Percentiles rank a stretch among this genome's conserved stretches.
Evolutionary conservation across 2,329 filamentous ascomycete species (phyloP).

Genomic region (Claviceps digitariae): DNA sequence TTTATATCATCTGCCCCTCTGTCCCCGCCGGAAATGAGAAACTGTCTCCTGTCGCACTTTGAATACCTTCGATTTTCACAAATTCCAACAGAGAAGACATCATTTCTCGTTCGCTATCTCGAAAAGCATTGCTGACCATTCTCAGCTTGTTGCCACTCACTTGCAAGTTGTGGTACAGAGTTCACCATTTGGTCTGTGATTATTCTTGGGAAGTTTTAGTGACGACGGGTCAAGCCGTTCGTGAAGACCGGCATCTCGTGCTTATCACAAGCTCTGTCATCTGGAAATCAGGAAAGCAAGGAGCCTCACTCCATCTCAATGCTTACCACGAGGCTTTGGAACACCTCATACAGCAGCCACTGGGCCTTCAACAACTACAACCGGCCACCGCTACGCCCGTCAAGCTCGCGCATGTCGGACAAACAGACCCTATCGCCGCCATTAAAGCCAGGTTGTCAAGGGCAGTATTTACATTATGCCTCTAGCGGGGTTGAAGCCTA

Average conservation of each 20-base stretch:
- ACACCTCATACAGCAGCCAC: constrained; percentile 34
- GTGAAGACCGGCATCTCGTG: background rate
- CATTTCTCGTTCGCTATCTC: background rate
- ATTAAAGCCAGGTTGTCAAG: constrained; percentile 43
- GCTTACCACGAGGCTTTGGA: constrained; percentile 5
- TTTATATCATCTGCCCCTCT: background rate
- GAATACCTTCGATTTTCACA: background rate
- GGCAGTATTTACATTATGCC: constrained; percentile 37
- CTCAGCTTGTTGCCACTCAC: background rate
- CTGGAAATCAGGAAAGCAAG: background rate
- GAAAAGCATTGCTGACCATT: background rate
- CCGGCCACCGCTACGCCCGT: constrained; percentile 29
- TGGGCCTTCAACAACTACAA: constrained; percentile 42
- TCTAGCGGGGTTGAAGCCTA: constrained; percentile 31
- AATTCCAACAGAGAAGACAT: background rate
- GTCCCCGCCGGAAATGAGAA: background rate
- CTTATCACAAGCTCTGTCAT: background rate
- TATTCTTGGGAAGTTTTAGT: background rate
- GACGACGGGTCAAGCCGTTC: background rate
- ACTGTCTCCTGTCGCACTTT: background rate
- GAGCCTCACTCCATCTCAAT: constrained; percentile 1
- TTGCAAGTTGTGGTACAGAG: background rate
- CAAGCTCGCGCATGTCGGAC: constrained; percentile 44
- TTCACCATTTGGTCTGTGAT: background rate
- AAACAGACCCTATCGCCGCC: constrained; percentile 37